Percentiles rank a stretch among this genome's conserved stretches.
Evolutionary conservation across 257 asterid genomes (phyloP).

Genomic region (Ehretia macrophylla): DNA sequence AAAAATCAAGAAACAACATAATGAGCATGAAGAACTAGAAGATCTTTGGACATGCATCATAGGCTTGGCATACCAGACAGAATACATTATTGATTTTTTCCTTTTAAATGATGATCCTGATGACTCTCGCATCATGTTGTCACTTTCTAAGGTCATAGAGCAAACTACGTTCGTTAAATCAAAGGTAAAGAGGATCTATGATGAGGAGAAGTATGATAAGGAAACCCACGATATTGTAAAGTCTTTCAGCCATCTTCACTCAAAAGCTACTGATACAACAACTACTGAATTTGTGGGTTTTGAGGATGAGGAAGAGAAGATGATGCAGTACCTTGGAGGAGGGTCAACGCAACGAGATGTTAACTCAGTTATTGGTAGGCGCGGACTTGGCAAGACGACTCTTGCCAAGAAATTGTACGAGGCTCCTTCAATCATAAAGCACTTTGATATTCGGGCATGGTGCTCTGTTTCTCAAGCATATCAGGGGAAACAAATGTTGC

Average conservation of each 20-base stretch:
- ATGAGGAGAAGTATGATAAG: too few species aligned
- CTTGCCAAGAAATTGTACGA: not conserved
- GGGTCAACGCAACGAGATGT: not conserved
- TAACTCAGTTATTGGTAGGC: constrained; percentile 2
- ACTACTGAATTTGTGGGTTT: not conserved
- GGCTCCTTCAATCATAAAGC: not conserved
- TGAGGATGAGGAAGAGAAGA: not conserved
- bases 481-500: not conserved
- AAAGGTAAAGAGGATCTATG: too few species aligned
- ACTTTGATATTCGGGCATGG: not conserved
- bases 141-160: too few species aligned
- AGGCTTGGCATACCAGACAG: not conserved
- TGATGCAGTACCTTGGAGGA: not conserved
- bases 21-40: not conserved
- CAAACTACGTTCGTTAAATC: too few species aligned
- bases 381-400: constrained; percentile 3
- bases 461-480: not conserved
- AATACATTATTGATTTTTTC: not conserved
- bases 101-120: too few species aligned
- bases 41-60: not conserved
- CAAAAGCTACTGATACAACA: too few species aligned
- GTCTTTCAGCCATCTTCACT: too few species aligned
- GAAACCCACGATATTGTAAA: not conserved
- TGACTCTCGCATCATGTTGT: too few species aligned
- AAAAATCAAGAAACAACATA: not conserved